Percentiles rank a stretch among this genome's conserved stretches.
Evolutionary conservation across 2,329 filamentous ascomycete genomes (phyloP).

Genomic region (Trichothecium sympodiale): DNA sequence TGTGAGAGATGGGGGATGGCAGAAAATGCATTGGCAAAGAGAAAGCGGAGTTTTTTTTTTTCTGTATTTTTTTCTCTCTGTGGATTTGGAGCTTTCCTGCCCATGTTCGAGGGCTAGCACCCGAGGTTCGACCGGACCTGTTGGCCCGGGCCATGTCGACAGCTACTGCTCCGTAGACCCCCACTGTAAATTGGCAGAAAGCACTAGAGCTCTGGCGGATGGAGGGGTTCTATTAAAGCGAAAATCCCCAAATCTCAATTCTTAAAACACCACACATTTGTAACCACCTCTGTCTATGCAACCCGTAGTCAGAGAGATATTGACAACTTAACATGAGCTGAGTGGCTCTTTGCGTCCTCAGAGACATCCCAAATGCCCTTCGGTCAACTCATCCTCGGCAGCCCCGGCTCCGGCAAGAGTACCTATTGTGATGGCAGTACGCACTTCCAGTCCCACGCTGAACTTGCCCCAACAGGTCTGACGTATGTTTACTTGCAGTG

Average conservation of each 20-base stretch:
- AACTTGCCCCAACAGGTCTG: neutral
- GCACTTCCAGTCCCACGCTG: conserved; percentile 14
- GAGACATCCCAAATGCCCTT: conserved; percentile 39
- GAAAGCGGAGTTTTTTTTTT: conserved; percentile 1
- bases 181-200: no score
- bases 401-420: conserved; percentile 89
- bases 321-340: no score
- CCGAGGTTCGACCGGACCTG: neutral
- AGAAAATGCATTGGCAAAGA: conserved; percentile 11
- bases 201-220: no score
- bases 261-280: no score
- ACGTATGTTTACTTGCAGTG: conserved; percentile 37
- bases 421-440: conserved; percentile 93
- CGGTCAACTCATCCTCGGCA: conserved; percentile 79
- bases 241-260: no score
- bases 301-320: no score
- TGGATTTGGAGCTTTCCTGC: no score
- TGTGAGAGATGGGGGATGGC: conserved; percentile 6
- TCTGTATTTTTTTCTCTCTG: no score
- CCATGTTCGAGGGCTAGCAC: neutral
- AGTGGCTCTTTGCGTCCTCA: neutral
- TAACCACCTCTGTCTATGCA: no score
- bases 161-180: no score
- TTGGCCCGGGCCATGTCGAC: no score
- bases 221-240: no score